Percentiles rank a stretch among this genome's conserved stretches.
These are phyloP conservation scores for Sporothrix dimorphospora DNA, from an alignment of 2,329 filamentous ascomycete species.

Conservation along the genomic window DNA sequence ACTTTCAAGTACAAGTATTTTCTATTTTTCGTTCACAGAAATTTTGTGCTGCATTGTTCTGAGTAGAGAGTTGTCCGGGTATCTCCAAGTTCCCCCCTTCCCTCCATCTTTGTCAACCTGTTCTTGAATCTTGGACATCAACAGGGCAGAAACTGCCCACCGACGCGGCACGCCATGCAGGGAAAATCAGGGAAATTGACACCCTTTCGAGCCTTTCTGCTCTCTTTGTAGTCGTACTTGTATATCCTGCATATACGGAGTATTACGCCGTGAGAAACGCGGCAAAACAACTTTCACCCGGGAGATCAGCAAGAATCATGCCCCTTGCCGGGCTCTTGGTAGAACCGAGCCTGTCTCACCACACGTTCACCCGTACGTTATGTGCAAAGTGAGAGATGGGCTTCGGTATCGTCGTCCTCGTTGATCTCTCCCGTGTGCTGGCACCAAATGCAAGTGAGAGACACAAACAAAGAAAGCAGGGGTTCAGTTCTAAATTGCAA, in stretches of 20 bases:
- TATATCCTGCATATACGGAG: background rate
- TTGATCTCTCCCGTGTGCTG: background rate
- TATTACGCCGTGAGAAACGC: background rate
- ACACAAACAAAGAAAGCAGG: background rate
- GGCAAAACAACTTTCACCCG: background rate
- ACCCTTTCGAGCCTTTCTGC: background rate
- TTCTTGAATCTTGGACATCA: background rate
- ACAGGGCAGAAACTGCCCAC: background rate
- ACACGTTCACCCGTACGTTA: background rate
- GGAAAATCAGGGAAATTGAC: conserved; percentile 5
- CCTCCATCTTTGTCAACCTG: background rate
- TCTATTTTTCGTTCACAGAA: background rate
- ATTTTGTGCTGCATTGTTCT: background rate
- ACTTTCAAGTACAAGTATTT: background rate
- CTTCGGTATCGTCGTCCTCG: background rate
- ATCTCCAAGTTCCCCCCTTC: background rate
- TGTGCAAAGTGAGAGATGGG: background rate
- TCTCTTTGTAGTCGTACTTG: too few species aligned
- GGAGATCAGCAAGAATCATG: background rate
- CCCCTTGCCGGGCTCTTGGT: background rate
- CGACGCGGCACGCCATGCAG: conserved; percentile 7
- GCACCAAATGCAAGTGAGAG: background rate
- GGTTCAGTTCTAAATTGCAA: background rate
- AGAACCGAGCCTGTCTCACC: background rate
- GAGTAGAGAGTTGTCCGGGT: background rate